Conservation (phyloP, 2,329 filamentous ascomycete genomes). For the Cladophialophora immunda region DNA sequence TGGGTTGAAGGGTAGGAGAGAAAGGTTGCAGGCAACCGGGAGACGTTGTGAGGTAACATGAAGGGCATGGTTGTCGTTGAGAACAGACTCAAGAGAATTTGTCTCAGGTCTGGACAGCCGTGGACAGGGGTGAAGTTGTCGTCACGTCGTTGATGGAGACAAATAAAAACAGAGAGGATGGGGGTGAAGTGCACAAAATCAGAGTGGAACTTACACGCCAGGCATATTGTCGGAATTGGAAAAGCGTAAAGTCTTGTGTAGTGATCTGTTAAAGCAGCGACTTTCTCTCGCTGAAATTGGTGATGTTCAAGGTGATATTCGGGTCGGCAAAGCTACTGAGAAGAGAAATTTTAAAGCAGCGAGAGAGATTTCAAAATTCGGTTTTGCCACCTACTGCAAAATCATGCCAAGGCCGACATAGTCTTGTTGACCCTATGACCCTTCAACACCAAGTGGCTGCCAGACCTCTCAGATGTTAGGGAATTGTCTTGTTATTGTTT, state of each 20-base stretch:
- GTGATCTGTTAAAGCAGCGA: constrained; percentile 3
- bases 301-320: neutral
- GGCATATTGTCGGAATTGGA: neutral
- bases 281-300: neutral
- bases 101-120: neutral
- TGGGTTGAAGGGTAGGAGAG: neutral
- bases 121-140: neutral
- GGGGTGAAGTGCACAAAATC: neutral
- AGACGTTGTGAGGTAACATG: neutral
- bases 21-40: neutral
- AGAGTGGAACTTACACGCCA: constrained; percentile 5
- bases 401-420: neutral
- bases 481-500: neutral
- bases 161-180: neutral
- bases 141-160: neutral
- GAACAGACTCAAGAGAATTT: neutral
- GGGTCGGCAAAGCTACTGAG: neutral
- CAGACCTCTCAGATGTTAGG: neutral
- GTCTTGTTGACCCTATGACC: too few relatives aligned
- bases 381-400: neutral
- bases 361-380: neutral
- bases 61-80: neutral
- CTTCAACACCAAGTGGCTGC: neutral
- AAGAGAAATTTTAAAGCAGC: neutral
- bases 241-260: neutral